phyloP scores from a whole-genome alignment of 176 grass and related monocot species.

The Zea mays region Zm-B73-REFERENCE-NAM-5.0 NC_050100.1:90619501-90620000 shows the following conservation, averaged over 20 bases:
- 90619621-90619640: not conserved
- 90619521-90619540: not conserved
- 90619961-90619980: not conserved
- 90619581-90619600: not conserved
- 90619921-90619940: not conserved
- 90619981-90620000: not conserved
- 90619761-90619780: slow-evolving; percentile 40
- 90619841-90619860: not conserved
- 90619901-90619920: not conserved
- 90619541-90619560: not conserved
- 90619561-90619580: not conserved
- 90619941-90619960: too few relatives aligned
- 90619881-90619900: not conserved
- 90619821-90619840: slow-evolving; percentile 7
- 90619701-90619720: slow-evolving; percentile 92
- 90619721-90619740: slow-evolving; percentile 67
- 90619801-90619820: slow-evolving; percentile 33
- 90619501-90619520: slow-evolving; percentile 5
- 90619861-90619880: not conserved
- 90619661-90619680: slow-evolving; percentile 61
- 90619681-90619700: slow-evolving; percentile 86
- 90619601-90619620: too few relatives aligned
- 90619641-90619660: slow-evolving; percentile 51
- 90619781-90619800: slow-evolving; percentile 55
- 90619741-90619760: not conserved